phyloP scores from a whole-genome alignment of 495 filamentous ascomycete genomes.

The Neurospora sp. region DNA sequence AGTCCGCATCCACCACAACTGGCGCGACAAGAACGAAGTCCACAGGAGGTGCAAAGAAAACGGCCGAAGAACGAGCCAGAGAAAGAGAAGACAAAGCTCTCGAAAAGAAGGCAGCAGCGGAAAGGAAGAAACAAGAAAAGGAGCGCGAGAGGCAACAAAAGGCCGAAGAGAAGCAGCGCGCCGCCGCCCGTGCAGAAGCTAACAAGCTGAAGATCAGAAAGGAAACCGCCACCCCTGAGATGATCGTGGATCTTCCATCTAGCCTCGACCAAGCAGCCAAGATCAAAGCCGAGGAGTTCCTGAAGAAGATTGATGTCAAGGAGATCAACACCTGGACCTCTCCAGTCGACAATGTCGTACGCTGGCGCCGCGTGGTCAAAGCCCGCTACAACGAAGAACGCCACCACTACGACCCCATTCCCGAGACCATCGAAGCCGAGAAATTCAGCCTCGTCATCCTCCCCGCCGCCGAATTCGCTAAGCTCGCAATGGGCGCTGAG shows the following conservation, averaged over 20 bases:
- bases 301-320: slow-evolving; percentile 26
- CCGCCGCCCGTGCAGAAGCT: slow-evolving; percentile 58
- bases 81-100: slow-evolving; percentile 28
- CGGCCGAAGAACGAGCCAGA: slow-evolving; percentile 22
- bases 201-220: slow-evolving; percentile 70
- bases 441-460: slow-evolving; percentile 58
- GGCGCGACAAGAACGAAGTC: slow-evolving; percentile 1
- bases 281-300: slow-evolving; percentile 45
- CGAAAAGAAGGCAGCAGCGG: slow-evolving; percentile 15
- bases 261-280: slow-evolving; percentile 46
- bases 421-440: slow-evolving; percentile 47
- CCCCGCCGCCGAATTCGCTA: slow-evolving; percentile 57
- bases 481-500: slow-evolving; percentile 41
- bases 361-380: slow-evolving; percentile 63
- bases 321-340: slow-evolving; percentile 36
- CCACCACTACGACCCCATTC: slow-evolving; percentile 58
- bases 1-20: slow-evolving; percentile 4
- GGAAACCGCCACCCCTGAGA: slow-evolving; percentile 66
- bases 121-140: slow-evolving; percentile 40
- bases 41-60: slow-evolving; percentile 16
- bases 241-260: slow-evolving; percentile 69
- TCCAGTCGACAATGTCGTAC: slow-evolving; percentile 49
- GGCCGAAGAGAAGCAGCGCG: slow-evolving; percentile 53
- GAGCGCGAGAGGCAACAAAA: slow-evolving; percentile 49
- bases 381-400: slow-evolving; percentile 51